These are phyloP conservation scores for Akanthomyces lecanii DNA, from an alignment of 2,329 filamentous ascomycete species.

Conservation along the genomic window DNA sequence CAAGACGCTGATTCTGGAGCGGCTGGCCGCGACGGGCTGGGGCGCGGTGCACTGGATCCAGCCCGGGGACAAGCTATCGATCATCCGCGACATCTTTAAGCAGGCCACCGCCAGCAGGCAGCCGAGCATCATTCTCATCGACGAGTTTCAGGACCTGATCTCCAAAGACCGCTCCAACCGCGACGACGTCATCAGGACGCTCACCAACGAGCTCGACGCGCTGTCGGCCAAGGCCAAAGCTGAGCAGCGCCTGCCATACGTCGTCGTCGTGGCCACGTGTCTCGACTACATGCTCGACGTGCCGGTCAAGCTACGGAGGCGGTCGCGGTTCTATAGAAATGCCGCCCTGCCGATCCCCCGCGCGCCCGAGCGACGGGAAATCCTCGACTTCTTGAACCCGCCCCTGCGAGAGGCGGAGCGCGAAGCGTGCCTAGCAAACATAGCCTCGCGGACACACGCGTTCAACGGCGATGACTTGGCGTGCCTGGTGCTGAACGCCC, in stretches of 20 bases:
- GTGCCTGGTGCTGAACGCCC: slow-evolving; percentile 49
- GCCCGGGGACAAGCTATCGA: slow-evolving; percentile 50
- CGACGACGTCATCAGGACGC: slow-evolving; percentile 44
- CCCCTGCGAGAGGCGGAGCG: slow-evolving; percentile 43
- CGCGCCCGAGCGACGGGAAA: slow-evolving; percentile 63
- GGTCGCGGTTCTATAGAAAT: slow-evolving; percentile 60
- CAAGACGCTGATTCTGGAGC: slow-evolving; percentile 70
- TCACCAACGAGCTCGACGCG: slow-evolving; percentile 53
- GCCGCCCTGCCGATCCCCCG: slow-evolving; percentile 77
- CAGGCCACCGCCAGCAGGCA: slow-evolving; percentile 60
- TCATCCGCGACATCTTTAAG: slow-evolving; percentile 64
- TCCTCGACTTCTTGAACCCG: slow-evolving; percentile 58
- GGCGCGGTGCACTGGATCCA: slow-evolving; percentile 61
- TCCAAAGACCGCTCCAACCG: slow-evolving; percentile 53
- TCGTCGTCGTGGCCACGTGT: slow-evolving; percentile 73
- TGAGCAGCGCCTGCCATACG: slow-evolving; percentile 43
- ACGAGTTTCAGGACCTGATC: slow-evolving; percentile 69
- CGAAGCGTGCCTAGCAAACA: slow-evolving; percentile 50
- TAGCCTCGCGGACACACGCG: slow-evolving; percentile 77
- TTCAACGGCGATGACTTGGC: slow-evolving; percentile 76
- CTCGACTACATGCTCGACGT: slow-evolving; percentile 67
- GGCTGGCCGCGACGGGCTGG: slow-evolving; percentile 66
- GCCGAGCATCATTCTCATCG: slow-evolving; percentile 75
- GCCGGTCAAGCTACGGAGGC: slow-evolving; percentile 62
- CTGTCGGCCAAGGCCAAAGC: slow-evolving; percentile 40